Conservation (phyloP, 176 grass and related monocot genomes). For the Alopecurus myosuroides region DNA sequence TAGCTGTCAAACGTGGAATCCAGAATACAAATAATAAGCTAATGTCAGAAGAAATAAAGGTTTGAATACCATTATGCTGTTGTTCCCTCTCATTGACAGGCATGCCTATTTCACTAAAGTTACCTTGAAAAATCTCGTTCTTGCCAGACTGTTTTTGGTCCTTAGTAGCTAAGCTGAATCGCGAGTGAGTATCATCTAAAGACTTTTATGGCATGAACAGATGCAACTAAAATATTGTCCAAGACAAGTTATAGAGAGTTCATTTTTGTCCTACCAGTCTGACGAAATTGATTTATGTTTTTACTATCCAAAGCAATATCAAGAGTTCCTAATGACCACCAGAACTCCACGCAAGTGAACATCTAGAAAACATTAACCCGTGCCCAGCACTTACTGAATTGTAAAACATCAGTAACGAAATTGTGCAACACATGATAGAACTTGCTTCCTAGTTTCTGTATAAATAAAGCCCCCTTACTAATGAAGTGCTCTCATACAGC, state of each 20-base stretch:
- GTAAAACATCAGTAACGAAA: not conserved
- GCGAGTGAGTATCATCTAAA: not conserved
- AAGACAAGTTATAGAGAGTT: not conserved
- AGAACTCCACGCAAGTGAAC: not conserved
- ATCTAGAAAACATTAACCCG: not conserved
- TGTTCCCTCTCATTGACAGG: not conserved
- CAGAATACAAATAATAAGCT: slow-evolving; percentile 92
- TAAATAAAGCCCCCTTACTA: not conserved
- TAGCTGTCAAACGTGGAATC: slow-evolving; percentile 85
- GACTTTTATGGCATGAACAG: not conserved
- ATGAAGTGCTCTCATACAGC: not conserved
- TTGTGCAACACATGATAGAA: not conserved
- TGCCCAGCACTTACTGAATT: not conserved
- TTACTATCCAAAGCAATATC: not conserved
- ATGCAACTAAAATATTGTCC: not conserved
- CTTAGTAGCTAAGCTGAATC: not conserved
- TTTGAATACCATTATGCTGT: slow-evolving; percentile 20
- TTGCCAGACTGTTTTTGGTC: not conserved
- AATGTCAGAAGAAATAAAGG: slow-evolving; percentile 97
- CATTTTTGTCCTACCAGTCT: not conserved
- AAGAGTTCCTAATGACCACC: not conserved
- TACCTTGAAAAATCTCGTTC: not conserved
- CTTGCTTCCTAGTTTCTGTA: not conserved
- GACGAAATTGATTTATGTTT: not conserved
- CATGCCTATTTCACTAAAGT: not conserved